A percentile compares a stretch with the other conserved stretches of the same genome.
Conservation (phyloP, 169 alveolate species). For the Toxoplasma gondii region DNA sequence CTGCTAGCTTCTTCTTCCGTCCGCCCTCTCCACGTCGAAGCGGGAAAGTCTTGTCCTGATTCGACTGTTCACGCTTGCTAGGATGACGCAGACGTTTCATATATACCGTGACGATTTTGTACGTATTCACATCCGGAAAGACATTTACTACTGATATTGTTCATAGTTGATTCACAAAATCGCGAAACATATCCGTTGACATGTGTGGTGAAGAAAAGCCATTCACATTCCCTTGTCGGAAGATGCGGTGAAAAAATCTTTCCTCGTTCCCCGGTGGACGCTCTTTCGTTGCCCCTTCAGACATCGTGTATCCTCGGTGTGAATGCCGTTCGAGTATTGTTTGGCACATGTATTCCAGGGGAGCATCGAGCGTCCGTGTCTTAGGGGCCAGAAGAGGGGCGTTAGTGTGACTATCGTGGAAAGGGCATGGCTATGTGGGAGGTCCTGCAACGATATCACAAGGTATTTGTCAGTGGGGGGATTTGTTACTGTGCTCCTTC, state of each 20-base stretch:
- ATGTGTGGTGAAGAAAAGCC: background rate
- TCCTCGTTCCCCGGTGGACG: background rate
- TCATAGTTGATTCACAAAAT: background rate
- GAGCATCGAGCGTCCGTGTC: background rate
- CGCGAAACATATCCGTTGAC: background rate
- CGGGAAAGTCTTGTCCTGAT: background rate
- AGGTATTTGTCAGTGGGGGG: constrained; percentile 9
- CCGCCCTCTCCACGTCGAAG: background rate
- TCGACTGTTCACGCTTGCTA: background rate
- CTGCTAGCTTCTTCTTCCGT: background rate
- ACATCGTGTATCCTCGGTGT: background rate
- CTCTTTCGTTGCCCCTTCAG: background rate
- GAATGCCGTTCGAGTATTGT: background rate
- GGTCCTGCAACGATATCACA: background rate
- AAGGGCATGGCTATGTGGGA: background rate
- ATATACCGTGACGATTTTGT: background rate
- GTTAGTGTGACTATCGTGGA: background rate
- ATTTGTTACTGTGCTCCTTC: background rate
- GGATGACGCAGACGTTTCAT: background rate
- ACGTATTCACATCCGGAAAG: background rate
- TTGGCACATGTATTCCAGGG: background rate
- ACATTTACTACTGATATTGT: background rate
- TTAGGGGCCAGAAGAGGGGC: background rate
- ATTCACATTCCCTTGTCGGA: constrained; percentile 12
- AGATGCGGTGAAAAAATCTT: background rate